Evolutionary conservation across 129 eudicot genomes (phyloP).

Genomic region (Saussurea involucrata): DNA sequence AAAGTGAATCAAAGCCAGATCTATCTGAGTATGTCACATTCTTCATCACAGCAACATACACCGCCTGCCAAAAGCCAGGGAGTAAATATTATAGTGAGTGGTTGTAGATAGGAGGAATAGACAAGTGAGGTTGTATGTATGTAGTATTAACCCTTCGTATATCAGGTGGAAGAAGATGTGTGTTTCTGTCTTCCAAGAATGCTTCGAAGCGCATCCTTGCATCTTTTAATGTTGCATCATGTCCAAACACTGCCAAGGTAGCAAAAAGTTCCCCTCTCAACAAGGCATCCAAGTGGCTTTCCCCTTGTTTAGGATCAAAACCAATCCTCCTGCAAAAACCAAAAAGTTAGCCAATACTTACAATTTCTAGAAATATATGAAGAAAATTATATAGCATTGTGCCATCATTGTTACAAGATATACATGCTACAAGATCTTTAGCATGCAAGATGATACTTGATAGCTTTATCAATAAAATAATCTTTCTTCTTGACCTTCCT

Average conservation of each 20-base stretch:
- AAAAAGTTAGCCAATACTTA: not conserved
- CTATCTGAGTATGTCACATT: constrained; percentile 57
- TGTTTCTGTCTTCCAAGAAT: constrained; percentile 71
- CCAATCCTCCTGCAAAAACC: constrained; percentile 78
- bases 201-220: constrained; percentile 79
- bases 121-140: not conserved
- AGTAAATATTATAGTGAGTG: not conserved
- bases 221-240: constrained; percentile 65
- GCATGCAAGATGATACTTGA: not conserved
- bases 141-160: constrained; percentile 65
- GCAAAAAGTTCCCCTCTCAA: constrained; percentile 89
- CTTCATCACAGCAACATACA: constrained; percentile 88
- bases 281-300: constrained; percentile 96
- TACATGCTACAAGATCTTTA: not conserved
- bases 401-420: not conserved
- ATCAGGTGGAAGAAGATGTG: constrained; percentile 90
- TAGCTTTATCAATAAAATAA: not conserved
- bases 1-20: constrained; percentile 70
- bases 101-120: not conserved
- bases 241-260: constrained; percentile 71
- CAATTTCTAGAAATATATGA: not conserved
- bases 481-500: not conserved
- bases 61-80: constrained; percentile 51
- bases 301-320: constrained; percentile 86
- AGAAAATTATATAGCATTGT: not conserved